Evolutionary conservation across 2,329 filamentous ascomycete genomes (phyloP), one percentile per base, ranked within the genome.

Genomic region (Trichoderma polysporum): DNA sequence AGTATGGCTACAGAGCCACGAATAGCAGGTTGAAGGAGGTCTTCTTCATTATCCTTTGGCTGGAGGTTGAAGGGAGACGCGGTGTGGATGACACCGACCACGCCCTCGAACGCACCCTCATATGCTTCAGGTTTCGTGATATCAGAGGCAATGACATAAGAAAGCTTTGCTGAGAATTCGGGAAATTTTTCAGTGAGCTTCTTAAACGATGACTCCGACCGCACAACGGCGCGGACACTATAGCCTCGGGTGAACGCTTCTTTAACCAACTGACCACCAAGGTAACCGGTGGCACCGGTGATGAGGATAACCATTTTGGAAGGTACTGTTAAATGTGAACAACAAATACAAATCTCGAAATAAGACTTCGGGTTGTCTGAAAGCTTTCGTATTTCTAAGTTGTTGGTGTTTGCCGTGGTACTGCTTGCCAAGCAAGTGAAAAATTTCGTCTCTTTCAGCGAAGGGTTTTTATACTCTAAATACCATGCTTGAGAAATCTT

Each of bases 1-100:
- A 59, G 19, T 7, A 59, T 59, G 17, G 56, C 56, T 17, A 59
- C 27, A 6, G 56, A 59, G 7, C 27, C 56, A n/a, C 9, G 19
- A 13, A 59, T 59, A 2, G 56, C 56, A n/a, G 56, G 56, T n/a
- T 47, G 33, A 8, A 59, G 56, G 9, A 59, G 29, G 31, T 59
- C 56, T 59, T 59, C 56, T n/a, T 59, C 39, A 6, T 59, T 59
- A n/a, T 59, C 45, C 29, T 59, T 59, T 17, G 39, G 56, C 13
- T 59, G 27, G 4, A 59, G 19, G 19, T 59, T 59, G n/a, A 59
- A 59, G 7, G 56, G 56, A 35, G 56, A 59, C 13, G 56, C 56
- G 19, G 56, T n/a, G 12, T 59, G 56, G 1, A 59, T 33, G 5
- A 59, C 39, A 22, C 56, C 56, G n/a, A 22, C 39, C 13, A 59